These are phyloP conservation scores for Vigna unguiculata DNA, from an alignment of 306 rosid genomes.

Conservation along the genomic window DNA sequence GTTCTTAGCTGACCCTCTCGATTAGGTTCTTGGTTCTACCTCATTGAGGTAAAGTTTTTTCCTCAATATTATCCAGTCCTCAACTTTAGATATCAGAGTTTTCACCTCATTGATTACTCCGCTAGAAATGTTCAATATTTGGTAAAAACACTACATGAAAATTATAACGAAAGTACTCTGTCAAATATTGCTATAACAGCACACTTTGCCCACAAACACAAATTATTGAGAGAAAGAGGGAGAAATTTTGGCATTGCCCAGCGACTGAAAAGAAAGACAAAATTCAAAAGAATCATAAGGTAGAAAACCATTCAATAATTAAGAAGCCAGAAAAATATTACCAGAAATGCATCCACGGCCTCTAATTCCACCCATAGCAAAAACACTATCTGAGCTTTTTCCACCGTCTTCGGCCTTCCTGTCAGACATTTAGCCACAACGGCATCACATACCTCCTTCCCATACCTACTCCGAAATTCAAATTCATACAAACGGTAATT, in stretches of 20 bases:
- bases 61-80: too few relatives aligned
- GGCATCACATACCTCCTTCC: slow-evolving; percentile 89
- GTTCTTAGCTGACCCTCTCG: too few relatives aligned
- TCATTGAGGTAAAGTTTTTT: too few relatives aligned
- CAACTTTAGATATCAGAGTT: too few relatives aligned
- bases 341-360: slow-evolving; percentile 96
- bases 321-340: slow-evolving; percentile 43
- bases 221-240: neutral
- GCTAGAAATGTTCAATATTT: too few relatives aligned
- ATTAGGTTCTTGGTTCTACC: too few relatives aligned
- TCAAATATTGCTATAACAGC: slow-evolving; percentile 1
- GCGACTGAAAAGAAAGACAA: neutral
- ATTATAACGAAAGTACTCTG: slow-evolving; percentile 7
- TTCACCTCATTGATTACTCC: too few relatives aligned
- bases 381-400: slow-evolving; percentile 92
- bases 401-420: slow-evolving; percentile 98
- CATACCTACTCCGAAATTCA: slow-evolving; percentile 59
- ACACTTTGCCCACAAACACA: neutral
- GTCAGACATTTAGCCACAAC: slow-evolving; percentile 94
- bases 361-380: slow-evolving; percentile 98
- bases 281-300: slow-evolving; percentile 11
- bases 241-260: neutral
- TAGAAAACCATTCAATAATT: slow-evolving; percentile 24
- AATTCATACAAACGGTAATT: slow-evolving; percentile 32
- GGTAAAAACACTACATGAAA: too few relatives aligned